A percentile compares a stretch with the other conserved stretches of the same genome.
phyloP scores from a whole-genome alignment of 805 yeast genomes.

The Millerago galiae region DNA sequence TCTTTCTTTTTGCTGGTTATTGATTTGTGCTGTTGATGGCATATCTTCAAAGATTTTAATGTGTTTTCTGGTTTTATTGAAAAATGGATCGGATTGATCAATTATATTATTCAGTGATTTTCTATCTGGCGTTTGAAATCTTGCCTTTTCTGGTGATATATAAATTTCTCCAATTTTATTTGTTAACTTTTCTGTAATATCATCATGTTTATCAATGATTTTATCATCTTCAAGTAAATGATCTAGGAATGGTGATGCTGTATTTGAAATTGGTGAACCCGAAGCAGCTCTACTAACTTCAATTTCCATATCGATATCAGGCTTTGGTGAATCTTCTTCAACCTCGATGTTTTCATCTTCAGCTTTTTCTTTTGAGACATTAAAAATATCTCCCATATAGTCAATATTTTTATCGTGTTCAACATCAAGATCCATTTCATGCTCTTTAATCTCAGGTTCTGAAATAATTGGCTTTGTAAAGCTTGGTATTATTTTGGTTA shows the following conservation, averaged over 20 bases:
- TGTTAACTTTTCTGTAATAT: conserved; percentile 17
- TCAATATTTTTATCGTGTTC: conserved; percentile 8
- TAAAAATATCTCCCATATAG: conserved; percentile 20
- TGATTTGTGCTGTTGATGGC: neutral
- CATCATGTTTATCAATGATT: conserved; percentile 14
- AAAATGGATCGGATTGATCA: conserved; percentile 20
- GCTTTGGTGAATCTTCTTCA: neutral
- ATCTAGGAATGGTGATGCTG: conserved; percentile 19
- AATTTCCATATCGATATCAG: conserved; percentile 4
- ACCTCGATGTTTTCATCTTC: conserved; percentile 3
- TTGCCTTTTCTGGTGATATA: conserved; percentile 21
- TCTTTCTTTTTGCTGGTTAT: conserved; percentile 6
- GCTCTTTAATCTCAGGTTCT: neutral
- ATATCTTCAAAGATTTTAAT: conserved; percentile 22
- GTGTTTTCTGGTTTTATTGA: conserved; percentile 13
- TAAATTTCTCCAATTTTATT: conserved; percentile 16
- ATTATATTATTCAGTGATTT: conserved; percentile 16
- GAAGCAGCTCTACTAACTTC: neutral
- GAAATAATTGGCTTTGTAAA: neutral
- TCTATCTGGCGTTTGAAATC: conserved; percentile 9
- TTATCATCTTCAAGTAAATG: conserved; percentile 12
- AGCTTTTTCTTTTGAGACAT: conserved; percentile 4
- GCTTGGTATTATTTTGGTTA: conserved; percentile 33
- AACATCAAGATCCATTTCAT: conserved; percentile 10
- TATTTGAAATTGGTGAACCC: conserved; percentile 4